A percentile compares a stretch with the other conserved stretches of the same genome.
Evolutionary conservation across 345 rosid species (phyloP).

Genomic region (Lepidium aucheri): DNA sequence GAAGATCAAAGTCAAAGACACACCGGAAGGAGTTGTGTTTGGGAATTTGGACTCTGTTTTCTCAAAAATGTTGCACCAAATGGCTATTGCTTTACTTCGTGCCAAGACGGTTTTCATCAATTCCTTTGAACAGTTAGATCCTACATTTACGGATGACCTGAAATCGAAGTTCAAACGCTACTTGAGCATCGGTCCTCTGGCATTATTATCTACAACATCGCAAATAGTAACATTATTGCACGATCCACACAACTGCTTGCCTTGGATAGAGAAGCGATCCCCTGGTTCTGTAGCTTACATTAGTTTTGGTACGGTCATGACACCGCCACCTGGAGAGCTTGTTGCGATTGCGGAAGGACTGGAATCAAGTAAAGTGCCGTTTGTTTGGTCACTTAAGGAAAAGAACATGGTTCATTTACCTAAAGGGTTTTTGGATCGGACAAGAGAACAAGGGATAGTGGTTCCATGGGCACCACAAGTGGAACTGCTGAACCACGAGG

Average conservation of each 20-base stretch:
- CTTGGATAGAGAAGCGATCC: conserved; percentile 40
- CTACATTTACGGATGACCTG: conserved; percentile 28
- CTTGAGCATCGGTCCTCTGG: conserved; percentile 32
- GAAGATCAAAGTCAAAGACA: conserved; percentile 33
- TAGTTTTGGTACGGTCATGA: conserved; percentile 46
- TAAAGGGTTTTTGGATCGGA: no score
- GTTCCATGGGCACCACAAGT: no score
- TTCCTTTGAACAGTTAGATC: conserved; percentile 39
- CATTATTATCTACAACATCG: neutral
- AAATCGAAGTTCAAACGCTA: conserved; percentile 24
- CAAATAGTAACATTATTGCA: conserved; percentile 1
- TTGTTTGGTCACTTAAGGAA: conserved; percentile 45
- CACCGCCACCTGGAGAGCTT: conserved; percentile 32
- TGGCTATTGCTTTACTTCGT: conserved; percentile 32
- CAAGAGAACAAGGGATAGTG: neutral
- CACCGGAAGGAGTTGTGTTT: conserved; percentile 38
- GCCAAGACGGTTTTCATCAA: conserved; percentile 37
- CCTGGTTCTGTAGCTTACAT: conserved; percentile 42
- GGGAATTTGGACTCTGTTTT: conserved; percentile 27
- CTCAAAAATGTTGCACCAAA: conserved; percentile 27
- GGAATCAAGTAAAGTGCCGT: conserved; percentile 34
- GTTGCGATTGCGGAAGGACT: conserved; percentile 44
- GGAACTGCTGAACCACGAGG: no score
- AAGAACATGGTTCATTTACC: neutral
- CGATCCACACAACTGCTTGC: conserved; percentile 41